Evolutionary conservation across 2,329 filamentous ascomycete genomes (phyloP), one percentile per base, ranked within the genome.

Genomic region (Byssothecium circinans): DNA sequence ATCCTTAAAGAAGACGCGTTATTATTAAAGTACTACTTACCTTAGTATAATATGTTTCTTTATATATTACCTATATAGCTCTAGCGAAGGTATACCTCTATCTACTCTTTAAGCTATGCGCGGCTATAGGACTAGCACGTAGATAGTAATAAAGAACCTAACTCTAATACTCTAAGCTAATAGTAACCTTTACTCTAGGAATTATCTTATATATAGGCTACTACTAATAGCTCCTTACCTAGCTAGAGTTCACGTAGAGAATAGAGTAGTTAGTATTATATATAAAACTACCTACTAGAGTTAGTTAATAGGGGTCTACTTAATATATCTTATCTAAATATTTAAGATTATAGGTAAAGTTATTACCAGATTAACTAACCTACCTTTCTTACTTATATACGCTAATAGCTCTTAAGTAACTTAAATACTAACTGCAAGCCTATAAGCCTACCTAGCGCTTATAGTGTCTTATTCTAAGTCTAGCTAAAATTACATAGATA

Each of bases 401-500:
- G 44, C 4, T 33, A 67, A 34, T 71, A 55, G 22, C 52, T 55
- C 40, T 41, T 41, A 38, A 30, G 20, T 2, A 43, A 55, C 36
- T 15, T 55, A 37, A 43, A 53, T 53, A 53, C 40, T 29, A 25
- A 70, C 2, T 63, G 71, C 25, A 49, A 49, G 2, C 54, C 43
- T 14, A 46, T 75, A 0, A 47, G 55, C 12, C n/a, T 57, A 20
- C 45, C 59, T 23, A 70, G 74, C 2, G 52, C 71, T 1, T 63
- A 68, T 7, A 68, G 73, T 15, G 70, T 54, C 4, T 54, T 78
- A 4, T 78, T 78, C 53, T 58, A 67, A 47, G 56, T 78, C 4
- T 74, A 67, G 14, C 62, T 78, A 27, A 56, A 71, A 18, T 58
- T 12, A 12, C 14, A 33, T n/a, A n/a, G 30, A 33, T 33, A 33